Evolutionary conservation across 345 rosid species (phyloP), one percentile per base, ranked within the genome.

Genomic region (Camelina neglecta): DNA sequence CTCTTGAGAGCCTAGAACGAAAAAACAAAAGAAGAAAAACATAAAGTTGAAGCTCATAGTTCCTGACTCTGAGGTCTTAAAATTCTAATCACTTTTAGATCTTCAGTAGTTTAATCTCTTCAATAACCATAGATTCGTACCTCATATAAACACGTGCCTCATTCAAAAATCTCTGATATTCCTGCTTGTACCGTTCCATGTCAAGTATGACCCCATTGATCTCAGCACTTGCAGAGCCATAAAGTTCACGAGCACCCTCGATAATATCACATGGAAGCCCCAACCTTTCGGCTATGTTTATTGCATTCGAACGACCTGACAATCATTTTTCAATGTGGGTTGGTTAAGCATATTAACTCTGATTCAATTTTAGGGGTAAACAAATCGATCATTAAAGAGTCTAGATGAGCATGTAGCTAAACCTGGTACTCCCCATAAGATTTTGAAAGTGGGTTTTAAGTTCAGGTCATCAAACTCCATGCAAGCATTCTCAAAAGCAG

Each of bases 371-470:
- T 2, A 60, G 10, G 11, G 66, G 6, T 69, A 21, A 20, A 3
- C 51, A 48, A 61, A 49, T 3, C 29, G 29, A 26, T 42, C 60
- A 56, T 21, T 41, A 49, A 33, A 29, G 12, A 45, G 15, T 54
- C 21, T 20, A 61, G 60, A 71, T 11, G 54, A 59, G 36, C 16
- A 0, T 47, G 60, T 74, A 38, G 61, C 51, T 60, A 74, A 82
- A 94, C 98, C 97, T 92, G 98, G 98, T 77, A 94, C 85, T 76
- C 98, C 98, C 98, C 97, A 94, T 35, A 94, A 86, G 67, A 94
- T 86, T 83, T 84, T 92, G 84, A 86, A 92, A 70, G 98, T 94
- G 60, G 98, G 98, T 80, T 83, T 88, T 69, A 92, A 81, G 72
- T 92, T 92, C 64, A 82, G 87, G 74, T 92, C 96, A 82, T 92